Evolutionary conservation across 805 yeast genomes (phyloP).

Genomic region (Debaryomyces castellii): DNA sequence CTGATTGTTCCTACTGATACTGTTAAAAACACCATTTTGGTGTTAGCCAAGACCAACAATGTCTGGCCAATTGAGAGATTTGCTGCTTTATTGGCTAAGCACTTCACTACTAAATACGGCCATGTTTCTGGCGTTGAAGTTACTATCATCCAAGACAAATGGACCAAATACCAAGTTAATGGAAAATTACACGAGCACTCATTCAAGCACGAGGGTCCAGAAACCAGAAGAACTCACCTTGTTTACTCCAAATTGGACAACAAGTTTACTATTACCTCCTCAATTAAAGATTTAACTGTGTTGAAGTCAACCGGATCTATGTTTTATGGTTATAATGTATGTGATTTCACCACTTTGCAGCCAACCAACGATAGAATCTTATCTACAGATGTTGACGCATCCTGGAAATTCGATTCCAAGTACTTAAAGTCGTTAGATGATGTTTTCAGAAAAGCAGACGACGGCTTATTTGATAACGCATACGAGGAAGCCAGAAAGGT

Average conservation of each 20-base stretch:
- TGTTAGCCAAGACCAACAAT: slow-evolving; percentile 78
- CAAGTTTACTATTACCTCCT: slow-evolving; percentile 60
- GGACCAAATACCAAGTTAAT: slow-evolving; percentile 75
- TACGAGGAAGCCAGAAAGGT: slow-evolving; percentile 61
- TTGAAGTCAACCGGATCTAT: slow-evolving; percentile 89
- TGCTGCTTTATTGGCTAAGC: slow-evolving; percentile 81
- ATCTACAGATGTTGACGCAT: slow-evolving; percentile 79
- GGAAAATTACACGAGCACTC: slow-evolving; percentile 83
- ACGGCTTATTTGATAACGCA: slow-evolving; percentile 64
- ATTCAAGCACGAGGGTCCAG: slow-evolving; percentile 81
- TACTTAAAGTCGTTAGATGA: slow-evolving; percentile 50
- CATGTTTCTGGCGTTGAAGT: slow-evolving; percentile 76
- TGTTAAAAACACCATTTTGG: slow-evolving; percentile 81
- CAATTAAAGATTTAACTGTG: slow-evolving; percentile 76
- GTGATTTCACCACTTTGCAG: slow-evolving; percentile 85
- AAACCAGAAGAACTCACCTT: slow-evolving; percentile 62
- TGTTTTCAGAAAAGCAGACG: slow-evolving; percentile 51
- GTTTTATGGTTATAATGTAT: slow-evolving; percentile 82
- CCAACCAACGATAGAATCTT: slow-evolving; percentile 84
- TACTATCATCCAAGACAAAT: slow-evolving; percentile 66
- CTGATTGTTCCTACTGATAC: slow-evolving; percentile 95
- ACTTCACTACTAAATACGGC: slow-evolving; percentile 71
- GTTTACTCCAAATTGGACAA: slow-evolving; percentile 49
- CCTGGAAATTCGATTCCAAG: slow-evolving; percentile 63
- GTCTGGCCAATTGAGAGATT: slow-evolving; percentile 91